A percentile compares a stretch with the other conserved stretches of the same genome.
phyloP scores from a whole-genome alignment of 805 yeast genomes.

The Schwanniomyces pseudopolymorphus region DNA sequence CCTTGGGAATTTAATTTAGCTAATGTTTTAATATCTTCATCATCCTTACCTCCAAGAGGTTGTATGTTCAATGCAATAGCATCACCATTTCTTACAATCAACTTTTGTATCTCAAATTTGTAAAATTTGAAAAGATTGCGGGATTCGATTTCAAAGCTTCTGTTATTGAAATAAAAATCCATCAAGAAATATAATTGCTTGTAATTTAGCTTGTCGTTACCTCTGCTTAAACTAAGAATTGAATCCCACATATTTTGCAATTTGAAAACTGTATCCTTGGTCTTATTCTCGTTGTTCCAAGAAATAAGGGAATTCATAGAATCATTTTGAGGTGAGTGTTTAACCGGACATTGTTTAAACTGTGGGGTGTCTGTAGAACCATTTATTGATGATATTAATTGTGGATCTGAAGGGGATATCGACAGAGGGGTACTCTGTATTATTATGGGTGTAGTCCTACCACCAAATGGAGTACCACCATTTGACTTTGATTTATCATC shows the following conservation, averaged over 20 bases:
- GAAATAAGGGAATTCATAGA: neutral
- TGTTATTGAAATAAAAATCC: slow-evolving; percentile 25
- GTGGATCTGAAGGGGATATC: neutral
- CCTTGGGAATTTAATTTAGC: slow-evolving; percentile 21
- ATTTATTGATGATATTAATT: neutral
- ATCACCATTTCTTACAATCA: slow-evolving; percentile 15
- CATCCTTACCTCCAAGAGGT: neutral
- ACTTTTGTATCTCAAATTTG: slow-evolving; percentile 20
- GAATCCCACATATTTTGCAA: slow-evolving; percentile 29
- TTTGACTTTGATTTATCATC: slow-evolving; percentile 15
- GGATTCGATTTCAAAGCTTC: slow-evolving; percentile 17
- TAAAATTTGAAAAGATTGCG: slow-evolving; percentile 23
- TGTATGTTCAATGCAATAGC: slow-evolving; percentile 5
- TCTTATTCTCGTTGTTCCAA: neutral
- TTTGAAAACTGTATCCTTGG: slow-evolving; percentile 10
- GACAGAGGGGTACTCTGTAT: neutral
- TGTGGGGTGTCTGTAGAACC: neutral
- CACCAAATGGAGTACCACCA: neutral
- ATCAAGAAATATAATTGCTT: slow-evolving; percentile 27
- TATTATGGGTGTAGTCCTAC: neutral
- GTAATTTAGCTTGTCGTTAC: slow-evolving; percentile 18
- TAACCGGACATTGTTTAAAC: neutral
- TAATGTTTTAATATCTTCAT: slow-evolving; percentile 15
- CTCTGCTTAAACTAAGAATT: slow-evolving; percentile 15
- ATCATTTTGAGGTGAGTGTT: neutral